Evolutionary conservation across 768 basidiomycete genomes (phyloP).

Genomic region (Paxillus involutus): DNA sequence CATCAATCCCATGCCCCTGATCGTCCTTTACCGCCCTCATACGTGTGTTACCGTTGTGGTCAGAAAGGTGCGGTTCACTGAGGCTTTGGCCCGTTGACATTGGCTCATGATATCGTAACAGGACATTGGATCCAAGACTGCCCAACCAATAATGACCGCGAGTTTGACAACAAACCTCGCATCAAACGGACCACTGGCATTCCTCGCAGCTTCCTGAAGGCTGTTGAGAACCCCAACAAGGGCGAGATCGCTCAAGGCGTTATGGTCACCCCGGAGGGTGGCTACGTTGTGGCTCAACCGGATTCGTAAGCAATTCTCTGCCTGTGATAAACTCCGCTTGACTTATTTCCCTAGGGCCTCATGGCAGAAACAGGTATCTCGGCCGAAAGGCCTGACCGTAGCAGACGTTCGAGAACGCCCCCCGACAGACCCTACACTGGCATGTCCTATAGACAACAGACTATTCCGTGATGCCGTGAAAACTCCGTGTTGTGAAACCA

Average conservation of each 20-base stretch:
- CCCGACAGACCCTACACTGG: conserved; percentile 75
- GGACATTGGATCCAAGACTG: conserved; percentile 99
- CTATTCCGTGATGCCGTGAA: conserved; percentile 93
- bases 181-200: conserved; percentile 99
- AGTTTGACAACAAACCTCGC: conserved; percentile 90
- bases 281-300: conserved; percentile 95
- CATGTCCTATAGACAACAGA: conserved; percentile 90
- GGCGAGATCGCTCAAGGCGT: conserved; percentile 79
- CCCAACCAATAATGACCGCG: conserved; percentile 94
- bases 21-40: conserved; percentile 86
- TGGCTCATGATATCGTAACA: conserved; percentile 31
- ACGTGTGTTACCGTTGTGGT: conserved; percentile 98
- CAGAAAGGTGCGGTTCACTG: conserved; percentile 74
- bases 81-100: background rate
- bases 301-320: conserved; percentile 69
- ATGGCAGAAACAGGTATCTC: conserved; percentile 90
- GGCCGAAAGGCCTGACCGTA: conserved; percentile 77
- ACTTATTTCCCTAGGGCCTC: conserved; percentile 58
- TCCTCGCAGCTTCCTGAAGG: conserved; percentile 94
- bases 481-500: conserved; percentile 89
- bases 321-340: too few species aligned
- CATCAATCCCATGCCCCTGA: conserved; percentile 59
- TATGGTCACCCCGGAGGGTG: conserved; percentile 98
- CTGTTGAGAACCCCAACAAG: conserved; percentile 83
- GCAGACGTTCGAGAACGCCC: conserved; percentile 87